Evolutionary conservation across 805 yeast genomes (phyloP).

Genomic region (Wickerhamomyces sydowiorum): DNA sequence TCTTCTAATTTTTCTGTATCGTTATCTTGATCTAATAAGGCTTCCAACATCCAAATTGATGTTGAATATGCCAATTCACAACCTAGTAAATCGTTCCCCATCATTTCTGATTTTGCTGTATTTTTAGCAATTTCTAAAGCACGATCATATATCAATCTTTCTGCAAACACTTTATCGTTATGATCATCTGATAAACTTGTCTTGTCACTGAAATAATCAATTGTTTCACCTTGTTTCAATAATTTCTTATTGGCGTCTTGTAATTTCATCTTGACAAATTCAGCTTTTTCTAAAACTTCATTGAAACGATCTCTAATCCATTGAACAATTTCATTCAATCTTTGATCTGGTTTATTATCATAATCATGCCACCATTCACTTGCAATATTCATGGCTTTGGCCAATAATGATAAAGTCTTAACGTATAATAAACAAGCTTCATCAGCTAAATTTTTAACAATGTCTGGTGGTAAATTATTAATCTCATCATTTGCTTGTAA

Average conservation of each 20-base stretch:
- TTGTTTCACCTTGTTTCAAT: conserved; percentile 1
- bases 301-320: conserved; percentile 89
- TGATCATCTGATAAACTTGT: not conserved
- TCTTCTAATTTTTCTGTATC: conserved; percentile 47
- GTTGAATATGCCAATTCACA: conserved; percentile 90
- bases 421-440: conserved; percentile 86
- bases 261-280: conserved; percentile 55
- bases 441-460: conserved; percentile 56
- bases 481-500: conserved; percentile 5
- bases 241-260: conserved; percentile 41
- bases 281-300: conserved; percentile 86
- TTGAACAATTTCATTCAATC: conserved; percentile 57
- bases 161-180: conserved; percentile 49
- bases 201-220: not conserved
- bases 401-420: conserved; percentile 74
- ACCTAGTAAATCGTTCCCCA: conserved; percentile 56
- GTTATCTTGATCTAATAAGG: conserved; percentile 53
- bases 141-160: conserved; percentile 83
- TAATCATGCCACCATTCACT: conserved; percentile 82
- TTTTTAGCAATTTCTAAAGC: conserved; percentile 89
- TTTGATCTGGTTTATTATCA: conserved; percentile 33
- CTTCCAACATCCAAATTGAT: conserved; percentile 93
- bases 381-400: conserved; percentile 81
- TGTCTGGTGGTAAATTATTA: conserved; percentile 47
- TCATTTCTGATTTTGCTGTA: conserved; percentile 85